Conservation (phyloP, 2,329 filamentous ascomycete species). For the Paecilomyces niveus region DNA sequence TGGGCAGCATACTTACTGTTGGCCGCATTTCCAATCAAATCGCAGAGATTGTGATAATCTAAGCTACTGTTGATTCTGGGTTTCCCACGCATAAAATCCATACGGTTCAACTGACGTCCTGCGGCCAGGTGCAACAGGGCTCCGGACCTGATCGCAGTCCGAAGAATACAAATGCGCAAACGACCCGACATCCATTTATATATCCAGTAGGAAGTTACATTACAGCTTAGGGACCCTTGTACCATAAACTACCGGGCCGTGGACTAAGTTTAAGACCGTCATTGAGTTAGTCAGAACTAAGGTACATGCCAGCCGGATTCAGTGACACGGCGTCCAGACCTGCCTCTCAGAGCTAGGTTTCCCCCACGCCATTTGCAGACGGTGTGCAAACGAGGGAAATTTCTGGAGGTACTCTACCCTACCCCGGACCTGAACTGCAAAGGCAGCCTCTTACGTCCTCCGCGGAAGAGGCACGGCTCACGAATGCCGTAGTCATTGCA, state of each 20-base stretch:
- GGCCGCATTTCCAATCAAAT: background rate
- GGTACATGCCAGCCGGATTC: background rate
- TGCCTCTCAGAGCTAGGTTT: background rate
- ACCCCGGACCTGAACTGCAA: background rate
- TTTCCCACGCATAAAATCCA: background rate
- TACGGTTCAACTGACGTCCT: background rate
- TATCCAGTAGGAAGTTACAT: background rate
- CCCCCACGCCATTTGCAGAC: background rate
- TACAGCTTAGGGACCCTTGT: background rate
- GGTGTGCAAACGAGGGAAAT: background rate
- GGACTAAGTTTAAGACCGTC: background rate
- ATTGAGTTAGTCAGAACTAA: background rate
- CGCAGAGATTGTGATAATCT: background rate
- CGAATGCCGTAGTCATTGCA: background rate
- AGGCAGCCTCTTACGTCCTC: background rate
- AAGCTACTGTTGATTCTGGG: background rate
- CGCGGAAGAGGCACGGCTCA: background rate
- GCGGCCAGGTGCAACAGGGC: background rate
- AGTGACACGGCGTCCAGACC: background rate
- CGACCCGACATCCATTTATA: background rate
- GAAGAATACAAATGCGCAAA: background rate
- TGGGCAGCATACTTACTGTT: background rate
- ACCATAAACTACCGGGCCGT: background rate
- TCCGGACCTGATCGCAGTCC: background rate
- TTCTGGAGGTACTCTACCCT: background rate